Evolutionary conservation across 164 flowering plant genomes (phyloP), one percentile per base, ranked within the genome.

Genomic region (Vitis rotundifolia): DNA sequence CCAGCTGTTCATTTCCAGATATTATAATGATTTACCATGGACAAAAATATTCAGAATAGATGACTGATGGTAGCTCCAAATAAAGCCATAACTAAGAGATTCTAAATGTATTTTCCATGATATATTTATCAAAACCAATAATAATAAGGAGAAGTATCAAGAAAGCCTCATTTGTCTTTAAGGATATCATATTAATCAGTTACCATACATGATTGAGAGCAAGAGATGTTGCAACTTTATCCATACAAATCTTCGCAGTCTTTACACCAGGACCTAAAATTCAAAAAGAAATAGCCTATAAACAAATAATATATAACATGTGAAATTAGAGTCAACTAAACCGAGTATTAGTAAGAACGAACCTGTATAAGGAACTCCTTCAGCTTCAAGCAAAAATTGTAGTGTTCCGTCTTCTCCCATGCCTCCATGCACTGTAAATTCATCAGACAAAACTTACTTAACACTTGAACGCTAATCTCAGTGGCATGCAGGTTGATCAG

Each of bases 341-440:
- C n/a, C 44, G 72, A 68, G 64, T 70, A 47, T 59, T 26, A 12
- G 50, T 5, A 49, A 66, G 48, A 48, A 62, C 7, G 70, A 63
- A 91, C 98, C 98, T 77, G 97, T 91, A 69, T 88, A 86, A 62
- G 92, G 88, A 85, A 93, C 82, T 74, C 90, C 92, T 74, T 81
- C 91, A 69, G 86, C 84, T 71, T 87, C 94, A 63, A 93, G 73
- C 76, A 90, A 67, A 49, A 90, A 86, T 70, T 93, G 97, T 65
- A 93, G 90, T 18, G 97, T 93, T 61, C 98, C 98, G 80, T 93
- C 97, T 82, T 93, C 98, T 37, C 98, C 98, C 67, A 91, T 91
- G 66, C 98, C 97, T 68, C 98, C 98, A 85, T 91, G 98, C 28
- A 93, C 98, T 91, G 82, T 59, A 58, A 55, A 53, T n/a, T 51